These are phyloP conservation scores for Phytophthora aleatoria DNA, from an alignment of 352 stramenopile genomes.

Conservation along the genomic window DNA sequence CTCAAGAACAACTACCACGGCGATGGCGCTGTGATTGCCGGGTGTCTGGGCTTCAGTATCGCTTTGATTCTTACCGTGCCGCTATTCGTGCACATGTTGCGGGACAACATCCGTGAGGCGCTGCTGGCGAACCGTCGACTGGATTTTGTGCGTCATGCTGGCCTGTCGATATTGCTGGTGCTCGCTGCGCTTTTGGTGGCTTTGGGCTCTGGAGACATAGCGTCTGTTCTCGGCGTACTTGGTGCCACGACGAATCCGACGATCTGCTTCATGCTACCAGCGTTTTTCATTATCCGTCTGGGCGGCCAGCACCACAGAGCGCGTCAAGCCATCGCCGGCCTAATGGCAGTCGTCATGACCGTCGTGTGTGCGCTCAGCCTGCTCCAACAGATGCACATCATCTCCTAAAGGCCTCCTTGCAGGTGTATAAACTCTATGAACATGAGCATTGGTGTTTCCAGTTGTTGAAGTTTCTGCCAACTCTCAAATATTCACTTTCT, in stretches of 20 bases:
- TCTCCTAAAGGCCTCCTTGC: constrained; percentile 14
- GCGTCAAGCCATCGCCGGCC: constrained; percentile 51
- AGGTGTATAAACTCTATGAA: constrained; percentile 5
- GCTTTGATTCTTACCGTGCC: constrained; percentile 84
- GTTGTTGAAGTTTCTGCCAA: constrained; percentile 3
- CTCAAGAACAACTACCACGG: constrained; percentile 88
- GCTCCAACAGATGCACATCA: constrained; percentile 51
- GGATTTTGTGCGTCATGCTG: constrained; percentile 48
- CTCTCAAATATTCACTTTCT: background rate
- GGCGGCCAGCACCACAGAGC: constrained; percentile 40
- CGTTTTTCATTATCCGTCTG: constrained; percentile 74
- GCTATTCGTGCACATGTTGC: constrained; percentile 86
- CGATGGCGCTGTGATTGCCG: constrained; percentile 68
- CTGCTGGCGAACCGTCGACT: constrained; percentile 56
- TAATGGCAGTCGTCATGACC: constrained; percentile 51
- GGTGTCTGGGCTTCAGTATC: constrained; percentile 80
- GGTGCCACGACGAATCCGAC: constrained; percentile 86
- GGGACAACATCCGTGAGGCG: constrained; percentile 82
- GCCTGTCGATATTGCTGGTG: constrained; percentile 66
- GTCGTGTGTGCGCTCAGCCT: constrained; percentile 61
- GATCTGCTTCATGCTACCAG: constrained; percentile 89
- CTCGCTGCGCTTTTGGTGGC: constrained; percentile 55
- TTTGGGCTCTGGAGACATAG: constrained; percentile 80
- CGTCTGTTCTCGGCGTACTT: constrained; percentile 82
- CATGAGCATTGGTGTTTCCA: background rate